These are phyloP conservation scores for Zygosaccharomyces pseudobailii DNA, from an alignment of 1,139 yeast species.

Conservation along the genomic window DNA sequence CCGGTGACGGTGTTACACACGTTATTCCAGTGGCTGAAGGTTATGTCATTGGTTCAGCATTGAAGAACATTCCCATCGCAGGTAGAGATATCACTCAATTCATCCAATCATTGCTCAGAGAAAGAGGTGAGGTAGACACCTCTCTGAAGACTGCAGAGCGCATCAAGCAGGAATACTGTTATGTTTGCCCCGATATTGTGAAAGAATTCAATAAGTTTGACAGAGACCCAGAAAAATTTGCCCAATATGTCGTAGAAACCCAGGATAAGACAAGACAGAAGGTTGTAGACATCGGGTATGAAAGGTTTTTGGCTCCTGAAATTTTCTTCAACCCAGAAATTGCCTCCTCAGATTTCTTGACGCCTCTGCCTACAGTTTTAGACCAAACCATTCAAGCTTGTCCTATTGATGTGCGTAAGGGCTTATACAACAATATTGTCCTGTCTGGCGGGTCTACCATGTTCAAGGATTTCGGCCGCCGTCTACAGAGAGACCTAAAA, in stretches of 20 bases:
- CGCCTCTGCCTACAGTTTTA: conserved; percentile 92
- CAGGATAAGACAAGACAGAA: conserved; percentile 62
- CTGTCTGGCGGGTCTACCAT: conserved; percentile 96
- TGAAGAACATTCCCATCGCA: conserved; percentile 95
- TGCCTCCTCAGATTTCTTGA: conserved; percentile 88
- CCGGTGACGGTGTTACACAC: conserved; percentile 97
- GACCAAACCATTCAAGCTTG: conserved; percentile 93
- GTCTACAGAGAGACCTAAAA: conserved; percentile 93
- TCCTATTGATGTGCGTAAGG: conserved; percentile 97
- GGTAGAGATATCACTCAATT: conserved; percentile 96
- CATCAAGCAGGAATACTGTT: conserved; percentile 93
- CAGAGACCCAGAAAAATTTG: conserved; percentile 89
- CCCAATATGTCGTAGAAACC: conserved; percentile 84
- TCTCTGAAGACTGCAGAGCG: conserved; percentile 93
- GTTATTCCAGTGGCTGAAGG: conserved; percentile 99
- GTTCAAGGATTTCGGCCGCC: conserved; percentile 97
- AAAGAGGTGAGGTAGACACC: conserved; percentile 93
- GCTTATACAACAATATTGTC: conserved; percentile 90
- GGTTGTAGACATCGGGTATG: conserved; percentile 91
- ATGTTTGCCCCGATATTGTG: conserved; percentile 96
- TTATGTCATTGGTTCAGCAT: conserved; percentile 94
- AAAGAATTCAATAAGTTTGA: conserved; percentile 94
- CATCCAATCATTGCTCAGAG: conserved; percentile 89
- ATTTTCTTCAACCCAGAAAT: conserved; percentile 98
- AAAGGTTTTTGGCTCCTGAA: conserved; percentile 96